Percentiles rank a stretch among this genome's conserved stretches.
phyloP scores from a whole-genome alignment of 2,329 filamentous ascomycete genomes.

The Cephalotrichum gorgonifer region DNA sequence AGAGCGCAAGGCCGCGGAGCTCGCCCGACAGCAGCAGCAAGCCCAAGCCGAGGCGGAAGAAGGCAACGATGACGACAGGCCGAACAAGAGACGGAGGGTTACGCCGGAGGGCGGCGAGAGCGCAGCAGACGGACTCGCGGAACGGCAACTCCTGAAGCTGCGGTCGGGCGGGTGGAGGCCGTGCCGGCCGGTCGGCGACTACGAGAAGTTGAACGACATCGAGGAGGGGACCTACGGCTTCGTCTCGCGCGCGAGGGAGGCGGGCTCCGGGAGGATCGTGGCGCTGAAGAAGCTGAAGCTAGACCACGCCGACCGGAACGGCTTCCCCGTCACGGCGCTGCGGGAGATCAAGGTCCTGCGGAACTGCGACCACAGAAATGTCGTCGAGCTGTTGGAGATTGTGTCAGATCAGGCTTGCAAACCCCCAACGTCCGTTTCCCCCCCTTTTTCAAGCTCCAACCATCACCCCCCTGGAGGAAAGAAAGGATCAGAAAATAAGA shows the following conservation, averaged over 20 bases:
- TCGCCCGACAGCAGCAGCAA: conserved; percentile 3
- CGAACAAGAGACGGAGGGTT: conserved; percentile 53
- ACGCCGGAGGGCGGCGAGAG: conserved; percentile 31
- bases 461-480: conserved; percentile 15
- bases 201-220: conserved; percentile 89
- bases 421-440: neutral
- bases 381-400: conserved; percentile 74
- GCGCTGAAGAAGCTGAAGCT: conserved; percentile 92
- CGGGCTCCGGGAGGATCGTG: conserved; percentile 66
- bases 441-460: conserved; percentile 9
- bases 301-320: conserved; percentile 60
- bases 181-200: conserved; percentile 73
- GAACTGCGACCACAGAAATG: conserved; percentile 69
- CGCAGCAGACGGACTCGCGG: conserved; percentile 24
- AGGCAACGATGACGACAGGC: conserved; percentile 27
- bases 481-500: too few species aligned
- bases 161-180: conserved; percentile 55
- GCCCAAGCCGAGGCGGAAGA: conserved; percentile 17
- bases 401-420: conserved; percentile 56
- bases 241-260: conserved; percentile 76
- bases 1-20: conserved; percentile 20
- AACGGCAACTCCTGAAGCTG: conserved; percentile 55
- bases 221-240: conserved; percentile 95
- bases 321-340: conserved; percentile 83
- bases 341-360: conserved; percentile 88